Percentiles rank a stretch among this genome's conserved stretches.
Evolutionary conservation across 352 stramenopile genomes (phyloP).

Genomic region (Elongisporangium anandrum): DNA sequence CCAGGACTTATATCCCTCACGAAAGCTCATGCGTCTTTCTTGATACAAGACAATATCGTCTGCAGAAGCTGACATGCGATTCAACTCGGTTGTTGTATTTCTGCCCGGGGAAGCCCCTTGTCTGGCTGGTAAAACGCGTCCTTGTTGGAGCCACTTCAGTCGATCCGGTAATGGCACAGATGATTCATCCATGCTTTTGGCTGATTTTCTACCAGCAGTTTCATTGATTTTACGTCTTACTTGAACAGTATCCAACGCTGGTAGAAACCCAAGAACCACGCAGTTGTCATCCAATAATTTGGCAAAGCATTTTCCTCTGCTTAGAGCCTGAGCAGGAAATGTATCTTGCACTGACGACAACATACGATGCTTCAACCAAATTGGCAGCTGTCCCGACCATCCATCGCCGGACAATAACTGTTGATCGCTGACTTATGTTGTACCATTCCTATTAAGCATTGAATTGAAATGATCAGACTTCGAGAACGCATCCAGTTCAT

Average conservation of each 20-base stretch:
- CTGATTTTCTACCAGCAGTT: constrained; percentile 4
- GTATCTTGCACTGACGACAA: constrained; percentile 37
- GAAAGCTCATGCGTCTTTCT: constrained; percentile 70
- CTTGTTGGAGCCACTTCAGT: constrained; percentile 2
- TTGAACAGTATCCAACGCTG: constrained; percentile 54
- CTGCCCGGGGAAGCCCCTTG: constrained; percentile 1
- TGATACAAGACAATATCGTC: constrained; percentile 86
- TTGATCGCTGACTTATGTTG: too few species aligned
- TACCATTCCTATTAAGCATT: too few species aligned
- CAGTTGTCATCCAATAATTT: constrained; percentile 73
- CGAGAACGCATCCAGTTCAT: too few species aligned
- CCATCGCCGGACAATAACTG: constrained; percentile 38
- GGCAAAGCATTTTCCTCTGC: constrained; percentile 81
- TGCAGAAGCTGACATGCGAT: constrained; percentile 66
- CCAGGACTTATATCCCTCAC: constrained; percentile 84
- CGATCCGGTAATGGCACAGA: constrained; percentile 1
- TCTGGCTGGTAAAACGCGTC: neutral
- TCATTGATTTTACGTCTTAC: constrained; percentile 23
- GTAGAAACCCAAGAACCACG: constrained; percentile 76
- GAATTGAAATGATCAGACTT: too few species aligned
- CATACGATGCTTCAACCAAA: constrained; percentile 66
- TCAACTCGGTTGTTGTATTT: constrained; percentile 2
- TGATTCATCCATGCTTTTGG: constrained; percentile 2
- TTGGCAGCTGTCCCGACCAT: constrained; percentile 43
- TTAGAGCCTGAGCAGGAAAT: constrained; percentile 30